Evolutionary conservation across 352 stramenopile species (phyloP), one percentile per base, ranked within the genome.

Genomic region (Hyaloperonospora arabidopsidis): DNA sequence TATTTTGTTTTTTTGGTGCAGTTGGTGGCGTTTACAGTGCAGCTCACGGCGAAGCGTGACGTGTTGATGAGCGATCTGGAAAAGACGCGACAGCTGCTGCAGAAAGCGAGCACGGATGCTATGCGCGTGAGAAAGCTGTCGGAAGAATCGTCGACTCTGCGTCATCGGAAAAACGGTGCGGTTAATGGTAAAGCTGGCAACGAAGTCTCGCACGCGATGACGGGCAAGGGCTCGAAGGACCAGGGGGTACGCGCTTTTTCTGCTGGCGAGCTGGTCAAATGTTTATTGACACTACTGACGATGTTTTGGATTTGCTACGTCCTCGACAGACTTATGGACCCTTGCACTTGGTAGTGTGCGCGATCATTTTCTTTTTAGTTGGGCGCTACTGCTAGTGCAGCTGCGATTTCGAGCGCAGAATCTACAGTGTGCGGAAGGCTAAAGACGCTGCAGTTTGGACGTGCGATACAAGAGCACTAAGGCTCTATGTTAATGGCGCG

Each of bases 301-400:
- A 7, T 29, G 25, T 29, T 29, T 3, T 29, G 25, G 3, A 47
- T 35, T 21, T 5, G 14, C 36, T 45, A 15, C 10, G 28, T 41
- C 2, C 23, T 21, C 52, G 29, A 40, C 49, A 93, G 77, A 68
- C 69, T 25, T 91, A 93, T 44, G 74, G 73, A 45, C 63, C 89
- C n/a, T 79, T 93, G 53, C 84, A 95, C 59, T 54, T 95, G 39
- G 57, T 93, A 19, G 68, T 95, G 44, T 91, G 80, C 53, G 82
- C 82, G 41, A 89, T 95, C 66, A 81, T 95, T 67, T 93, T 92
- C 75, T 95, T 93, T 72, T 74, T 95, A 62, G 71, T 95, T 57
- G 84, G 84, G 2, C 82, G 81, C 65, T 95, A 89, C 59, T 91
- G 87, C 65, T 91, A 72, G 57, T 19, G 50, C 22, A 44, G 15